Percentiles rank a stretch among this genome's conserved stretches.
Conservation (phyloP, 2,329 filamentous ascomycete species). For the Pseudogymnoascus sp. region DNA sequence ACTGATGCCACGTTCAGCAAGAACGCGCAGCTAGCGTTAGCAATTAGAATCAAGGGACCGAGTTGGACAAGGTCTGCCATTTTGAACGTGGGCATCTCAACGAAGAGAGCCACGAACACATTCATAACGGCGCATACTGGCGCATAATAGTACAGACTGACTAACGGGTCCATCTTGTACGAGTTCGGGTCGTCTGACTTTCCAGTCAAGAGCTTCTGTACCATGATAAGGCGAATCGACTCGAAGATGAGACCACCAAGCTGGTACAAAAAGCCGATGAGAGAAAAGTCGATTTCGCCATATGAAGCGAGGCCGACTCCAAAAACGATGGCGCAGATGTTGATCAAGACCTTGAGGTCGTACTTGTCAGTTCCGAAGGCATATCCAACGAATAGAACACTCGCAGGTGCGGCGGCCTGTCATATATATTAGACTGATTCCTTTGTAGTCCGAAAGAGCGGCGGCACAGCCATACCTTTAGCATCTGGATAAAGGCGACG, state of each 20-base stretch:
- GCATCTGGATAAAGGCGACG: constrained; percentile 63
- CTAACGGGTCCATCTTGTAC: constrained; percentile 74
- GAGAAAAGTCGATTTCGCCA: constrained; percentile 62
- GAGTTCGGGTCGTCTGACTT: constrained; percentile 27
- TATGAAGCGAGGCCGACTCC: constrained; percentile 45
- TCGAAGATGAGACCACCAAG: constrained; percentile 70
- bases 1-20: constrained; percentile 75
- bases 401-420: constrained; percentile 1
- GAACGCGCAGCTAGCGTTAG: constrained; percentile 74
- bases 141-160: constrained; percentile 84
- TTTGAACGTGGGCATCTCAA: constrained; percentile 60
- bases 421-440: not conserved
- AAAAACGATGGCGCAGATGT: constrained; percentile 43
- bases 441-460: constrained; percentile 40
- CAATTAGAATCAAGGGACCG: constrained; percentile 56
- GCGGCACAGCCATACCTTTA: constrained; percentile 60
- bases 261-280: constrained; percentile 60
- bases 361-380: constrained; percentile 4
- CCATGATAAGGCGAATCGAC: constrained; percentile 75
- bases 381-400: constrained; percentile 5
- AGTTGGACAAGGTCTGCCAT: constrained; percentile 53
- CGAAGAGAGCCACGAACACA: constrained; percentile 56
- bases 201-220: constrained; percentile 65
- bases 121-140: constrained; percentile 80
- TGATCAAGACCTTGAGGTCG: constrained; percentile 23